Evolutionary conservation across 495 filamentous ascomycete genomes (phyloP), one percentile per base, ranked within the genome.

Genomic region (Aspergillus conjunctus): DNA sequence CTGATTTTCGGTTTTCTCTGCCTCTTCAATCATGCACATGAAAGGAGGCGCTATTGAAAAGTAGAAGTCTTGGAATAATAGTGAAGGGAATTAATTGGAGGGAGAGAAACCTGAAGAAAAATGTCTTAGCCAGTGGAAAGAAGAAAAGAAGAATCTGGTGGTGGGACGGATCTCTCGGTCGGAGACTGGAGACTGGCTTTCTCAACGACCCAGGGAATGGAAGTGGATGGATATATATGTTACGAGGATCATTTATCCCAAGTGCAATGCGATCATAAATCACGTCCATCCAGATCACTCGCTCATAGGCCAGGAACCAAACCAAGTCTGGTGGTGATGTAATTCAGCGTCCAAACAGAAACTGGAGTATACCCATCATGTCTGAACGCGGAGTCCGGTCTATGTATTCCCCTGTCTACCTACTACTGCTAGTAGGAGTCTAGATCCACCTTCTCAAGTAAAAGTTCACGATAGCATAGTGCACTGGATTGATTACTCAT

Each of bases 261-360:
- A 14, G 37, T 11, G 15, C 3, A 41, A 41, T 41, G 37, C 37
- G 11, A 41, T 41, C 37, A 41, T 21, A 48, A 18, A 44, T 58
- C 56, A 58, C 46, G 48, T 33, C 34, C 49, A 12, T 30, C 14
- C 22, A 53, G 8, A 26, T 9, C 22, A 10, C 8, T 8, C 7
- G 17, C 11, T 49, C 34, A 59, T 59, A 59, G 49, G 49, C 34
- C 37, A 45, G 57, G 30, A n/a, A 51, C 49, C 20, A 48, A 26
- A 21, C n/a, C 44, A 48, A 20, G n/a, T 17, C 7, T 22, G 58
- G 51, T 60, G 58, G 50, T 60, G 58, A 60, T 60, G 58, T 60
- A 60, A 60, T 60, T 48, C 54, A 45, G 39, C 22, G 15, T n/a
- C 43, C 15, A 8, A 22, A 6, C 4, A 48, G 44, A 20, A 48